Base-by-base conservation (phyloP, 192 early-diverging fungal genomes). In the Pilaira anomala region DNA sequence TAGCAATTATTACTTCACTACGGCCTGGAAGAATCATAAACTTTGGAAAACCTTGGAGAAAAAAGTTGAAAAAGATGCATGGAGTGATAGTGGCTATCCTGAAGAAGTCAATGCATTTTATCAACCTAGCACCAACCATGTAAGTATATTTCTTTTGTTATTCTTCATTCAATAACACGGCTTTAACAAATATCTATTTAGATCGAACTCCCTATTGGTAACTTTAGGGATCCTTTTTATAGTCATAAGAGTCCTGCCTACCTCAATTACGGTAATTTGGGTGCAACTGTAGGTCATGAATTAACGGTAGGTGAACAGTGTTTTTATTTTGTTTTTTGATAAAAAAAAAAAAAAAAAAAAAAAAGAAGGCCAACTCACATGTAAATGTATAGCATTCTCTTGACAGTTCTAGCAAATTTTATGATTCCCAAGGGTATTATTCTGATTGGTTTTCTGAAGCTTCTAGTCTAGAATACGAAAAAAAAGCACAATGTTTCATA, bases 401-500 rank as follows among this genome's bases (percentile, higher is more conserved):
- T 50, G 83, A 84, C 39, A 75, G 83, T 40, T 60, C 39, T 16
- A 81, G 81, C 25, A 69, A 69, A 3, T 48, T 61, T 25, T 84
- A 72, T 45, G 79, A 84, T 14, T 29, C 52, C 9, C 16, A 54
- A 13, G 76, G 76, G 30, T 54, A 56, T 16, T 19, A 67, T 18
- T 33, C 29, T 5, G 22, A 77, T 39, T 92, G 89, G 89, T 92
- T 88, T 88, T 80, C 85, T 13, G 79, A 85, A 30, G 50, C 62
- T 19, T 88, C 87, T 4, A 42, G 74, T 8, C 41, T 65, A 36
- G 68, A 76, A 41, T 88, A 86, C 68, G 67, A 66, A 8, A 51
- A 62, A 3, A 63, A 60, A 53, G 50, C 85, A 7, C 59, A 85
- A 64, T 88, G 86, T 48, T 89, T 87, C 66, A 65, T 87, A n/a